Evolutionary conservation across 169 alveolate genomes (phyloP), one percentile per base, ranked within the genome.

Genomic region (Besnoitia besnoiti): DNA sequence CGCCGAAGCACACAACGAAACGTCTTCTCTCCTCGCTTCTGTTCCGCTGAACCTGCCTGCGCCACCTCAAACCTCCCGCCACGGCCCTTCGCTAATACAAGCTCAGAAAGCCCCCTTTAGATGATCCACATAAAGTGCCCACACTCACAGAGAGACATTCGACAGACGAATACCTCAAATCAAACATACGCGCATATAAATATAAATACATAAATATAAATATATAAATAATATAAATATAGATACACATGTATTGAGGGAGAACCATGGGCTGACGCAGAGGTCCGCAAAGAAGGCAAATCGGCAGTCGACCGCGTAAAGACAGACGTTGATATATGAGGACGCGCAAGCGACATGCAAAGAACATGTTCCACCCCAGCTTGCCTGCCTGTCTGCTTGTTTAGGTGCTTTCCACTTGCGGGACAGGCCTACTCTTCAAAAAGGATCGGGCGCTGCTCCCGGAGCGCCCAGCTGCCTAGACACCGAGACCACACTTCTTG

Each of bases 401-500:
- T 51, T 24, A 16, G 14, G 14, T n/a, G n/a, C n/a, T n/a, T n/a
- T n/a, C n/a, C n/a, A n/a, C n/a, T n/a, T n/a, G n/a, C n/a, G 3
- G 12, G 67, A n/a, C 4, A 55, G 42, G n/a, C 87, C 16, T 77
- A 77, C 87, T 42, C 59, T 77, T 77, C 87, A 27, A 77, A 77
- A 30, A 77, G 40, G 30, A 30, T 30, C 40, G 50, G 50, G 35
- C 21, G 87, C 33, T 27, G 49, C 59, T 77, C 55, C 37, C 33
- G 40, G 42, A 77, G 87, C 49, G 59, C 16, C 37, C 40, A 37
- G 55, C 87, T 77, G 37, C 87, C 87, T 4, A 77, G 87, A 42
- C 87, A 77, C 37, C 87, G 49, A 14, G 87, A n/a, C 87, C 87
- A 77, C 14, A 77, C 35, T 44, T 77, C 87, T 35, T 42, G 37